Evolutionary conservation across 495 filamentous ascomycete species (phyloP), one percentile per base, ranked within the genome.

Genomic region (Aspergillus avenaceus): DNA sequence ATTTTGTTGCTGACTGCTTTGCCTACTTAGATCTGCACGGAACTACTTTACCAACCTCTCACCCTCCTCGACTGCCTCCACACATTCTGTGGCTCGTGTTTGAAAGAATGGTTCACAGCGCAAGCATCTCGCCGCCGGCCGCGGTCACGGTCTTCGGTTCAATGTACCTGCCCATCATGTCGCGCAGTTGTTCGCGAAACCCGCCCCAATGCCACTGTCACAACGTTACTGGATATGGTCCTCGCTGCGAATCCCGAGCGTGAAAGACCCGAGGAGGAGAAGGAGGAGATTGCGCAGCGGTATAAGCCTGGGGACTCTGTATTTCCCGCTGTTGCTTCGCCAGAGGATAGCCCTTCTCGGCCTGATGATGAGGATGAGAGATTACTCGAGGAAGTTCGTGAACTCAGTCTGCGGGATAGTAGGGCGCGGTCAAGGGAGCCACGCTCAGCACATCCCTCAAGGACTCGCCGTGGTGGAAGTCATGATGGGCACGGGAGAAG

Each of bases 1-100:
- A 54, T 58, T 41, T 29, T 38, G 48, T 53, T 34, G 50, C 54
- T 52, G 45, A 58, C 52, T 47, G 14, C 45, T 14, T 53, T 41
- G 24, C 36, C 23, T 44, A 27, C 16, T 24, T 54, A 97, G 92
- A 97, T 98, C 56, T 98, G 93, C 70, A 91, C 91, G 50, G 93
- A 98, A 62, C 77, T 97, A 45, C 87, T 98, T 53, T 95, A 89
- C 74, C 88, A 96, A 64, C 93, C 93, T 16, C 82, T 97, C 51
- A 96, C 91, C 25, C 86, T 97, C 51, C 88, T 98, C 63, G 89
- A 97, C 74, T 98, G 93, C 65, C 84, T 98, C 1, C 93, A 98
- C 72, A 95, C 91, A 29, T 97, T 93, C 72, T 97, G 93, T 73
- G 93, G 90, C 49, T 85, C 87, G 24, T 98, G 93, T 63, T 65